A percentile compares a stretch with the other conserved stretches of the same genome.
Evolutionary conservation across 768 basidiomycete genomes (phyloP).

Genomic region (Tephrocybe sp.): DNA sequence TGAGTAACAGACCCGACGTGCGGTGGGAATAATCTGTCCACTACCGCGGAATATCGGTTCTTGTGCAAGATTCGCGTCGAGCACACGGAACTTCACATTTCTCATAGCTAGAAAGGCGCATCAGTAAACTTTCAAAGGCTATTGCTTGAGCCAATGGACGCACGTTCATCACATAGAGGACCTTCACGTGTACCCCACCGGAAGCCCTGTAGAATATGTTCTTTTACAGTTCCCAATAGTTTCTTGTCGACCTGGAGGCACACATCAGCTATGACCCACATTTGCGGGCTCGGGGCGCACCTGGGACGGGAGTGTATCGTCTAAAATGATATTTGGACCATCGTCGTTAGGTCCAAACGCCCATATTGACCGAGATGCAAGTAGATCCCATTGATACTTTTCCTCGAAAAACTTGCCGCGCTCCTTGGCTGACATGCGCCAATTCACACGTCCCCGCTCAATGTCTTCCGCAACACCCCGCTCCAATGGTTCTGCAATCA

Average conservation of each 20-base stretch:
- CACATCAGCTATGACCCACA: neutral
- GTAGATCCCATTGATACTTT: conserved; percentile 96
- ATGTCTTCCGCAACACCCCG: conserved; percentile 95
- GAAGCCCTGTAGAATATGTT: conserved; percentile 98
- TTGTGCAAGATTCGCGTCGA: conserved; percentile 88
- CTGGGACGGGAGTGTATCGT: conserved; percentile 95
- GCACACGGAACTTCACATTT: conserved; percentile 95
- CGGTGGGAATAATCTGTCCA: conserved; percentile 97
- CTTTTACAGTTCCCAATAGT: conserved; percentile 81
- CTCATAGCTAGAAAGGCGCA: conserved; percentile 73
- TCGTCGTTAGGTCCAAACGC: conserved; percentile 97
- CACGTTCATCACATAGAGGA: conserved; percentile 96
- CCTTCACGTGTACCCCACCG: conserved; percentile 99
- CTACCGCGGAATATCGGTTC: conserved; percentile 98
- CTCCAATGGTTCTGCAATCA: conserved; percentile 98
- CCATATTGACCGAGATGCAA: conserved; percentile 98
- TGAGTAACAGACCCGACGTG: conserved; percentile 98
- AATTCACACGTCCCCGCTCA: conserved; percentile 87
- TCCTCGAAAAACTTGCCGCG: conserved; percentile 94
- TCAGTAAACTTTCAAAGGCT: neutral
- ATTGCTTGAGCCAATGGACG: conserved; percentile 38
- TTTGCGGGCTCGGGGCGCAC: conserved; percentile 33
- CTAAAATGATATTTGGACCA: conserved; percentile 89
- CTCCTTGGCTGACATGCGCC: conserved; percentile 94
- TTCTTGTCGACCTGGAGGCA: conserved; percentile 83